These are phyloP conservation scores for Xerocomus cyaneibrunnescens DNA, from an alignment of 1,284 basidiomycete genomes.

Conservation along the genomic window DNA sequence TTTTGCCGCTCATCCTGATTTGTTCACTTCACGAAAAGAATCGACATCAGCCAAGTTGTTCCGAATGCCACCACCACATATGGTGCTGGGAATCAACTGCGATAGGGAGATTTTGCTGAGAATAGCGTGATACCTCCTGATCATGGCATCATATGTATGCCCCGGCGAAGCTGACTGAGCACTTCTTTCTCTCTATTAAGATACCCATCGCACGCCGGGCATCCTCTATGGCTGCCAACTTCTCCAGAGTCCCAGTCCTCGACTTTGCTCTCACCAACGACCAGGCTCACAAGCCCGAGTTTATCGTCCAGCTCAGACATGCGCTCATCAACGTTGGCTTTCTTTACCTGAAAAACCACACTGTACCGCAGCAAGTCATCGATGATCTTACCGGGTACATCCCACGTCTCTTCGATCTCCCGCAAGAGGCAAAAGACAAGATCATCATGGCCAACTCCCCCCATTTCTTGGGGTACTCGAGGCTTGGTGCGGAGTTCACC, in stretches of 20 bases:
- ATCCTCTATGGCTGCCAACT: constrained; percentile 30
- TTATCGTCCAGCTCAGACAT: constrained; percentile 48
- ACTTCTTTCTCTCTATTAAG: background rate
- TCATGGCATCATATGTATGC: constrained; percentile 15
- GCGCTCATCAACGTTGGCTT: constrained; percentile 56
- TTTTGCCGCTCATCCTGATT: too few relatives aligned
- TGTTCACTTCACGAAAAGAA: too few relatives aligned
- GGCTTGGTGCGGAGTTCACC: constrained; percentile 40
- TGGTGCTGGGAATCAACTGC: too few relatives aligned
- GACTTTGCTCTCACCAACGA: constrained; percentile 31
- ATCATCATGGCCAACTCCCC: constrained; percentile 41
- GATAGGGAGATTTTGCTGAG: too few relatives aligned
- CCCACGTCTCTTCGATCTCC: constrained; percentile 39
- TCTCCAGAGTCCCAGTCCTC: constrained; percentile 34
- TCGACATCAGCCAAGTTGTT: too few relatives aligned
- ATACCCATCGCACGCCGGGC: background rate
- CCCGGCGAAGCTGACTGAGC: too few relatives aligned
- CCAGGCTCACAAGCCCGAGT: constrained; percentile 34
- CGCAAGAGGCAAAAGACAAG: constrained; percentile 37
- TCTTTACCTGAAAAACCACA: constrained; percentile 49
- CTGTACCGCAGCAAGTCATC: constrained; percentile 36
- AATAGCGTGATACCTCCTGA: constrained; percentile 23
- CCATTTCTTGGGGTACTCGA: constrained; percentile 43
- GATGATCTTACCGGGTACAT: constrained; percentile 34
- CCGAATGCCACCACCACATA: too few relatives aligned